Conservation (phyloP, 179 eudicot species). For the Silene coronaria region DNA sequence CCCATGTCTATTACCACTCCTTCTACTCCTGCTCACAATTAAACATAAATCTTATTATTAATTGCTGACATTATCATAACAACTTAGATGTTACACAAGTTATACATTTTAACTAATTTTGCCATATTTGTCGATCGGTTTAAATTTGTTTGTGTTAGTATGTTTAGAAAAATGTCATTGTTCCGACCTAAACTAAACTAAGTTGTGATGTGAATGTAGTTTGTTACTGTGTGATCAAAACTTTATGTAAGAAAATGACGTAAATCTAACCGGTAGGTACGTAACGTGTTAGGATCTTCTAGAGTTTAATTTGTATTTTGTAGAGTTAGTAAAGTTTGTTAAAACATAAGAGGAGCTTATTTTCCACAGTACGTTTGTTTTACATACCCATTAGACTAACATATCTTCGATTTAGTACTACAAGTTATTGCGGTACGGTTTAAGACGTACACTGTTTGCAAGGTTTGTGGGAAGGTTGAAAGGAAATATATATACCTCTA, state of each 20-base stretch:
- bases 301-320: too few relatives aligned
- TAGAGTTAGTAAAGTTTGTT: too few relatives aligned
- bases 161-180: slow-evolving; percentile 5
- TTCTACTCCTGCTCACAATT: slow-evolving; percentile 57
- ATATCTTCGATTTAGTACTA: too few relatives aligned
- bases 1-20: slow-evolving; percentile 67
- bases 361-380: too few relatives aligned
- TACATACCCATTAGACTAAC: too few relatives aligned
- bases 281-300: too few relatives aligned
- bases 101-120: background rate
- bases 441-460: background rate
- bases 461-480: background rate
- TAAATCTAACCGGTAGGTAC: background rate
- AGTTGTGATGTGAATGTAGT: background rate
- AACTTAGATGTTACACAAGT: background rate
- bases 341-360: too few relatives aligned
- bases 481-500: slow-evolving; percentile 43
- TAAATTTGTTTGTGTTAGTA: background rate
- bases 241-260: background rate
- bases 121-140: background rate
- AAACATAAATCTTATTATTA: too few relatives aligned
- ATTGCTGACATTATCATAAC: background rate
- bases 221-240: background rate
- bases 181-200: slow-evolving; percentile 10
- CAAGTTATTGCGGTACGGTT: background rate